These are phyloP conservation scores for Quercus suber DNA, from an alignment of 306 rosid genomes.

Conservation along the genomic window DNA sequence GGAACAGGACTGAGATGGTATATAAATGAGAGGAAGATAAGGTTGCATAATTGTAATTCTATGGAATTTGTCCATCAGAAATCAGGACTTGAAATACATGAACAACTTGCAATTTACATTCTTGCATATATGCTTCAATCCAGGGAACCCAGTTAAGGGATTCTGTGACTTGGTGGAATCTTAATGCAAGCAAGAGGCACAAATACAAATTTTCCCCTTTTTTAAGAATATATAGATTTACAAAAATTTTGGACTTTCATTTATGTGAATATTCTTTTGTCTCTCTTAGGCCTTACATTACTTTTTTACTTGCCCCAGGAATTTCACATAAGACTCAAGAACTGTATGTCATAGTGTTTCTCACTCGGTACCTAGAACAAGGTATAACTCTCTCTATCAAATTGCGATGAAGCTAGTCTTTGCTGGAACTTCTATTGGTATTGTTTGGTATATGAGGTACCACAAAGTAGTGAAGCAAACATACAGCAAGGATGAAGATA, in stretches of 20 bases:
- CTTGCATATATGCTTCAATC: background rate
- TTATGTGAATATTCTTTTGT: background rate
- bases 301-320: conserved; percentile 25
- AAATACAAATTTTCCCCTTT: background rate
- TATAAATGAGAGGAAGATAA: background rate
- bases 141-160: background rate
- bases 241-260: background rate
- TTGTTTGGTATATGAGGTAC: conserved; percentile 41
- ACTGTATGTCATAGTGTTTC: conserved; percentile 30
- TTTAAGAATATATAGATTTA: no score
- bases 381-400: conserved; percentile 29
- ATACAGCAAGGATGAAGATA: conserved; percentile 35
- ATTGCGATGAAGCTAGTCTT: conserved; percentile 19
- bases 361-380: conserved; percentile 32
- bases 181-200: background rate
- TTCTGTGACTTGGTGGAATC: background rate
- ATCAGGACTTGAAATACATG: background rate
- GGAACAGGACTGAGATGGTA: background rate
- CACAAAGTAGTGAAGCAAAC: conserved; percentile 43
- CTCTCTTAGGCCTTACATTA: background rate
- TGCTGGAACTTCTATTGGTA: conserved; percentile 26
- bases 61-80: background rate
- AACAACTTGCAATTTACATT: background rate
- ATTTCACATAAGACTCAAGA: conserved; percentile 48
- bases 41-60: background rate